Conservation (phyloP, 768 basidiomycete genomes). For the Tricholomella constricta region DNA sequence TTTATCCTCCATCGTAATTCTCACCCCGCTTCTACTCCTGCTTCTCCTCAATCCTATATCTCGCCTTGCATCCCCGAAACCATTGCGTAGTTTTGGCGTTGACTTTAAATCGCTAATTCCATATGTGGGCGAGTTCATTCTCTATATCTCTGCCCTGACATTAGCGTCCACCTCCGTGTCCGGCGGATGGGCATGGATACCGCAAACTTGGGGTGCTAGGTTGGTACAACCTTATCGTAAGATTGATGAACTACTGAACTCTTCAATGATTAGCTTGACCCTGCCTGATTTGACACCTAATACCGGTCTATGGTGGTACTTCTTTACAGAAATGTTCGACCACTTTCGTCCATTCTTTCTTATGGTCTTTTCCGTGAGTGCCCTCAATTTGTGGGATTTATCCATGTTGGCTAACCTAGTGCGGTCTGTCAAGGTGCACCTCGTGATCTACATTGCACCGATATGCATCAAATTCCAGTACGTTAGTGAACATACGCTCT, state of each 20-base stretch:
- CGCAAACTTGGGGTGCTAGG: slow-evolving; percentile 86
- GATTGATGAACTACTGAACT: neutral
- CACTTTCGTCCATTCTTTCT: slow-evolving; percentile 96
- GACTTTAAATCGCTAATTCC: slow-evolving; percentile 32
- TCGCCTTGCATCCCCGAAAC: slow-evolving; percentile 62
- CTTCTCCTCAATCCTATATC: slow-evolving; percentile 64
- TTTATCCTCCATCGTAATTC: slow-evolving; percentile 65
- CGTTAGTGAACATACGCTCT: slow-evolving; percentile 22
- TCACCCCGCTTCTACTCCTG: slow-evolving; percentile 68
- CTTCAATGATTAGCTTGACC: slow-evolving; percentile 52
- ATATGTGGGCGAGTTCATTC: slow-evolving; percentile 49
- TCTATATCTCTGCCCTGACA: slow-evolving; percentile 51
- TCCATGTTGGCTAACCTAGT: neutral
- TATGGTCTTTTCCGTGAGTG: slow-evolving; percentile 84
- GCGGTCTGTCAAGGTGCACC: slow-evolving; percentile 62
- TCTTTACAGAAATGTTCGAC: slow-evolving; percentile 99
- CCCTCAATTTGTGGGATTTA: neutral
- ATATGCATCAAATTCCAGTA: slow-evolving; percentile 89
- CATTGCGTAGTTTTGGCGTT: slow-evolving; percentile 32
- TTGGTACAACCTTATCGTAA: slow-evolving; percentile 34
- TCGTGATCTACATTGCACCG: slow-evolving; percentile 80
- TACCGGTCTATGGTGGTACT: slow-evolving; percentile 97
- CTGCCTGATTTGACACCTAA: slow-evolving; percentile 93
- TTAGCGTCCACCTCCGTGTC: slow-evolving; percentile 55
- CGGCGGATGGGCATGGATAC: slow-evolving; percentile 69